Base-by-base conservation (phyloP, 495 filamentous ascomycete species). In the Aspergillus ellipticus region DNA sequence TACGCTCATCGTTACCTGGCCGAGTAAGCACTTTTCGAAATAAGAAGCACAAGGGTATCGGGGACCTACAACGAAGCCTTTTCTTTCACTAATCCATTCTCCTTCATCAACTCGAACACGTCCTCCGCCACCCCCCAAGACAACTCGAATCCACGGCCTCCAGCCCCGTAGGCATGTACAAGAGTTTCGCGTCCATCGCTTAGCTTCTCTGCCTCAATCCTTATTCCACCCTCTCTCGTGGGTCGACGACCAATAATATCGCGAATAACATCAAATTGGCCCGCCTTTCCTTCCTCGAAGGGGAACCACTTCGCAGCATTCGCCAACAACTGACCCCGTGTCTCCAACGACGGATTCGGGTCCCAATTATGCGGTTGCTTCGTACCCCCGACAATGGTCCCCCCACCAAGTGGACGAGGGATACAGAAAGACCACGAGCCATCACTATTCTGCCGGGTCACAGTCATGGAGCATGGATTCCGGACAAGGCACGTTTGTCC, bases 101-200 rank as follows among this genome's bases (percentile, higher is more conserved):
- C 62, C 22, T 60, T 28, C 66, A 76, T 71, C 62, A 74, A 51
- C 2, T 39, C 50, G 2, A 64, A 52, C 15, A 71, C 64, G 59
- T 75, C 73, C 54, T 74, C 74, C 4, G 74, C 74, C 24, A 78
- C 67, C 3, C 74, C 74, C 57, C 67, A 62, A 24, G 74, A 77
- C 22, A 76, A 42, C 59, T 76, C 74, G 53, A 77, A 86, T 0
- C 84, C 84, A 33, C 84, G 69, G 6, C 84, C 84, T 13, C 83
- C 84, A 52, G 82, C 69, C 13, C 84, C 84, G 64, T 86, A 87
- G 6, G 81, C 84, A 74, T 87, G 84, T 39, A 87, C 76, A 16
- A 86, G 66, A 8, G 35, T 49, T n/a, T 22, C 22, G 20, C 59
- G 58, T 1, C 55, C 65, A 15, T 57, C 60, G 6, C 41, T 54